phyloP scores from a whole-genome alignment of 306 rosid genomes.

The Lathyrus oleraceus region DNA sequence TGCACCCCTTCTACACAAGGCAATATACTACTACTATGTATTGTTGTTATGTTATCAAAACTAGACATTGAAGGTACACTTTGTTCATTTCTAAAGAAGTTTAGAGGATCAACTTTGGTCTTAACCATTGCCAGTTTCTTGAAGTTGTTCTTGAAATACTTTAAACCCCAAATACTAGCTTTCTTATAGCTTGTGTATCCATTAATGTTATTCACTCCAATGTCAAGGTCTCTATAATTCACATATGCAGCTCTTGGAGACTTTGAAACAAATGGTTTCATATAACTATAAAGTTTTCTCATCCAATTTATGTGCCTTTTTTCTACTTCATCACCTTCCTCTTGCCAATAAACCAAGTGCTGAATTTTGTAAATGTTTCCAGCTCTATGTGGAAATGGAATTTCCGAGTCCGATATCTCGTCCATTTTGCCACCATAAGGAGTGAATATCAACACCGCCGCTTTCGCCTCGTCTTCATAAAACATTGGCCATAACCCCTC shows the following conservation, averaged over 20 bases:
- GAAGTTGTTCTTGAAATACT: conserved; percentile 40
- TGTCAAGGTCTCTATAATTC: conserved; percentile 41
- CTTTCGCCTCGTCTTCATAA: neutral
- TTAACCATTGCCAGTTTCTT: conserved; percentile 31
- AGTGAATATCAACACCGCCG: neutral
- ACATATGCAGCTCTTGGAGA: conserved; percentile 40
- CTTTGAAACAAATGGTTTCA: conserved; percentile 36
- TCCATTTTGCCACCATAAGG: conserved; percentile 46
- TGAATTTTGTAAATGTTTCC: conserved; percentile 37
- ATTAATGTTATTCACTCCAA: conserved; percentile 32
- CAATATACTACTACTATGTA: conserved; percentile 14
- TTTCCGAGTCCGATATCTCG: conserved; percentile 37
- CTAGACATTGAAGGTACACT: conserved; percentile 34
- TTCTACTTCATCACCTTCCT: neutral
- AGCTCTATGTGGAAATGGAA: conserved; percentile 35
- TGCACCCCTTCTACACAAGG: conserved; percentile 5
- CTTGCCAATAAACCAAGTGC: conserved; percentile 15
- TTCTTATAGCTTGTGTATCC: conserved; percentile 35
- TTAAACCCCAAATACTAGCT: conserved; percentile 43
- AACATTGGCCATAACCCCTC: conserved; percentile 36
- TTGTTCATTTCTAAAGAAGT: conserved; percentile 41
- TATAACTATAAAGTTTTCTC: conserved; percentile 36
- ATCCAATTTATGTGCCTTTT: conserved; percentile 16
- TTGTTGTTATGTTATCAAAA: conserved; percentile 4
- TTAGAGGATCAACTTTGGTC: conserved; percentile 38